A percentile compares a stretch with the other conserved stretches of the same genome.
Conservation (phyloP, 306 rosid genomes). For the Delonix regia region DNA sequence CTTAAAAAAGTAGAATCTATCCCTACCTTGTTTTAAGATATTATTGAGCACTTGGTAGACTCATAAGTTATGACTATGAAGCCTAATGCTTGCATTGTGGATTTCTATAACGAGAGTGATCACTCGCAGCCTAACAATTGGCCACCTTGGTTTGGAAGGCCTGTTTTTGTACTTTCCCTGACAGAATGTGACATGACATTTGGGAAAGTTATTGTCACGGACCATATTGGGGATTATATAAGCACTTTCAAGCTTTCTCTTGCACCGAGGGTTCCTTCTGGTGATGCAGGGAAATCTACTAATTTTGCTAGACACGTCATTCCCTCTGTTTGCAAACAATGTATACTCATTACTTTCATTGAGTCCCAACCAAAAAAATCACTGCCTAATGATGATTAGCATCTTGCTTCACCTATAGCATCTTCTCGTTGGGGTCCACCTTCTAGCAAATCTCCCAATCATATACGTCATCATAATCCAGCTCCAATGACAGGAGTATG, state of each 20-base stretch:
- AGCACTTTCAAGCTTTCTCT: conserved; percentile 76
- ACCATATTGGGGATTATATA: conserved; percentile 82
- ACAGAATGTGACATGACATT: conserved; percentile 91
- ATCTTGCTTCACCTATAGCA: conserved; percentile 46
- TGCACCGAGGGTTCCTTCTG: conserved; percentile 79
- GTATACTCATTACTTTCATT: conserved; percentile 74
- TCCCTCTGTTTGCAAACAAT: conserved; percentile 77
- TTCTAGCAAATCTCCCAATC: conserved; percentile 69
- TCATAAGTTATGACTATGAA: conserved; percentile 66
- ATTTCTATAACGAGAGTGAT: conserved; percentile 95
- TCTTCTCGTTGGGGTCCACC: conserved; percentile 72
- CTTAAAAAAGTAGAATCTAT: conserved; percentile 71
- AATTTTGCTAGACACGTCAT: conserved; percentile 81
- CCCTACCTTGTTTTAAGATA: conserved; percentile 79
- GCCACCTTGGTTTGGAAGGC: conserved; percentile 90
- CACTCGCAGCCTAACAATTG: conserved; percentile 83
- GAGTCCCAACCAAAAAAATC: conserved; percentile 71
- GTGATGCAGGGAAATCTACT: conserved; percentile 72
- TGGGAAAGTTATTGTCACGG: conserved; percentile 64
- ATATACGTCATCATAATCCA: conserved; percentile 55
- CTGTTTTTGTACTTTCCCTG: conserved; percentile 67
- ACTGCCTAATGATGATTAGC: conserved; percentile 57
- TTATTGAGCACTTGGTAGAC: conserved; percentile 62
- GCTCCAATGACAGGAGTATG: conserved; percentile 62
- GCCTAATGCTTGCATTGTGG: conserved; percentile 91